Conservation (phyloP, 441 rosid species). For the Adansonia gregorii region DNA sequence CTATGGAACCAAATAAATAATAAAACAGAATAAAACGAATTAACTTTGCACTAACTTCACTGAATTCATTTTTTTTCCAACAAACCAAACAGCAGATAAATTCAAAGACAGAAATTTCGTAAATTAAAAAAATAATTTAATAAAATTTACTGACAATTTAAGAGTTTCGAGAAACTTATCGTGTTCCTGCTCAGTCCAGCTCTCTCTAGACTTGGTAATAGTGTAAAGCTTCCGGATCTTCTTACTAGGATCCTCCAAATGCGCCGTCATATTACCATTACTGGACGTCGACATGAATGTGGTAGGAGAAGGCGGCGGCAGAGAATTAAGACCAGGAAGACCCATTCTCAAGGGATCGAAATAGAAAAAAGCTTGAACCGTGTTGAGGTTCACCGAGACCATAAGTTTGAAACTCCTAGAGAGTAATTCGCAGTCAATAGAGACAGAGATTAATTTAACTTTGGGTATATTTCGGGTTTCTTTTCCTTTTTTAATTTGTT, state of each 20-base stretch:
- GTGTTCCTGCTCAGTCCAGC: conserved; percentile 95
- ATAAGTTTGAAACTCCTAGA: conserved; percentile 32
- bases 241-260: conserved; percentile 58
- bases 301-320: conserved; percentile 21
- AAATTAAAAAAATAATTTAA: no score
- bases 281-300: conserved; percentile 21
- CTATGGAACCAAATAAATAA: background rate
- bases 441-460: background rate
- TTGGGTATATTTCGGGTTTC: background rate
- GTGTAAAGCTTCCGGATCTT: conserved; percentile 93
- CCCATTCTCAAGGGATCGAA: conserved; percentile 48
- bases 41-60: background rate
- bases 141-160: conserved; percentile 59
- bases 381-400: conserved; percentile 55
- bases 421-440: background rate
- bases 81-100: background rate
- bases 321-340: conserved; percentile 39
- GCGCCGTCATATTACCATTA: conserved; percentile 27
- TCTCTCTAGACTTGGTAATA: conserved; percentile 93
- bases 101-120: no score
- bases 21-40: background rate
- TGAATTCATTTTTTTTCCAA: background rate
- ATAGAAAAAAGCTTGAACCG: conserved; percentile 45
- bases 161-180: conserved; percentile 96
- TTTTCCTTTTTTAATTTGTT: background rate